Percentiles rank a stretch among this genome's conserved stretches.
These are phyloP conservation scores for Yamadazyma ubonensis DNA, from an alignment of 805 yeast species.

Conservation along the genomic window DNA sequence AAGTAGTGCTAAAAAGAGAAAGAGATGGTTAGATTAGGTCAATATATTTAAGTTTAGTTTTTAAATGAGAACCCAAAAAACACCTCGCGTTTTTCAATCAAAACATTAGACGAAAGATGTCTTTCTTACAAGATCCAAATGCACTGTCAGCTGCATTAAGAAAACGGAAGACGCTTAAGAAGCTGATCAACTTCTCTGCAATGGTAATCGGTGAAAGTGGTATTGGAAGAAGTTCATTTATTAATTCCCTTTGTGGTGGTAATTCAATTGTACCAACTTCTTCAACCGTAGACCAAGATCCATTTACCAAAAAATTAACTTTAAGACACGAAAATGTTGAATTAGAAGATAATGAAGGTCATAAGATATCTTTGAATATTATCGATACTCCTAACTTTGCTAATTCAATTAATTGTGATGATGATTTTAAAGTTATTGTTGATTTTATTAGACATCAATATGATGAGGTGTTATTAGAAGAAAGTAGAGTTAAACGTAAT, in stretches of 20 bases:
- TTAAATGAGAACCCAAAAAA: background rate
- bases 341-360: conserved; percentile 82
- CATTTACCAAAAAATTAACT: conserved; percentile 47
- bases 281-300: conserved; percentile 60
- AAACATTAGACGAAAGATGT: conserved; percentile 6
- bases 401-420: conserved; percentile 65
- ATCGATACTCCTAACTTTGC: conserved; percentile 88
- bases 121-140: conserved; percentile 19
- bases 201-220: conserved; percentile 90
- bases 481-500: conserved; percentile 76
- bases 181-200: conserved; percentile 79
- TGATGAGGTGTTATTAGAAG: conserved; percentile 79
- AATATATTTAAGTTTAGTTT: background rate
- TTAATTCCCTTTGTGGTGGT: conserved; percentile 87
- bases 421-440: conserved; percentile 66
- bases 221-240: conserved; percentile 86
- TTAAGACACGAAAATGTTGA: conserved; percentile 80
- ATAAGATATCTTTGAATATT: conserved; percentile 69
- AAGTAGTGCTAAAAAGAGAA: conserved; percentile 33
- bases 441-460: conserved; percentile 80
- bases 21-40: conserved; percentile 39
- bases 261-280: conserved; percentile 71
- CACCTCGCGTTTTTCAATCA: background rate
- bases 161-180: conserved; percentile 77
- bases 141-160: conserved; percentile 43